Evolutionary conservation across 208 protist genomes (phyloP), one percentile per base, ranked within the genome.

Genomic region (Leishmania amazonensis): DNA sequence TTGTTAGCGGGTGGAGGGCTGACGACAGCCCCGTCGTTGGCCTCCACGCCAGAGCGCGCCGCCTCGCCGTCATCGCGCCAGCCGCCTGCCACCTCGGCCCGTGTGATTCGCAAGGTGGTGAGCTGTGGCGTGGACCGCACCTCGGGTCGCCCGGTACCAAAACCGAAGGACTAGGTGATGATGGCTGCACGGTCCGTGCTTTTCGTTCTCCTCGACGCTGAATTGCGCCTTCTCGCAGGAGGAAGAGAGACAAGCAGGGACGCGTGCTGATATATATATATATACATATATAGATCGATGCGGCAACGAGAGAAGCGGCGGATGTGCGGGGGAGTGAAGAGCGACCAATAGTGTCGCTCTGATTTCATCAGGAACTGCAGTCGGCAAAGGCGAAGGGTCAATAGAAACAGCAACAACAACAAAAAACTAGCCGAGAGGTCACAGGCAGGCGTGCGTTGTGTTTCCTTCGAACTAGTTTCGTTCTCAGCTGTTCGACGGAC

Each of bases 51-150:
- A 3, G 79, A 84, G 58, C 76, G 60, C 65, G 7, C 24, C 35
- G 73, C 45, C 35, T 79, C 75, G 19, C 60, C 47, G 64, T 40
- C 51, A 45, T 42, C 47, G 45, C 76, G 17, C 9, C 73, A 78
- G 60, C 8, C 60, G 57, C 71, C 68, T 1, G 4, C 64, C n/a
- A 78, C 67, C 40, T 49, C 60, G 3, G 67, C 82, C 2, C 82
- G 85, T 31, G 83, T 88, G 8, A 83, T 90, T 38, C 82, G 81
- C 51, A 91, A 85, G 53, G 86, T 93, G 31, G 86, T 91, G 77
- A 58, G 78, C 75, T 88, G 83, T 73, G 78, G 78, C 19, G 85
- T 93, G 21, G 90, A 93, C 75, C 87, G 90, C 58, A 86, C 90
- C 0, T 88, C 83, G 38, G 90, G 90, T 11, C 87, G 90, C 9